Base-by-base conservation (phyloP, 768 basidiomycete species). In the Termitomyces sp. region DNA sequence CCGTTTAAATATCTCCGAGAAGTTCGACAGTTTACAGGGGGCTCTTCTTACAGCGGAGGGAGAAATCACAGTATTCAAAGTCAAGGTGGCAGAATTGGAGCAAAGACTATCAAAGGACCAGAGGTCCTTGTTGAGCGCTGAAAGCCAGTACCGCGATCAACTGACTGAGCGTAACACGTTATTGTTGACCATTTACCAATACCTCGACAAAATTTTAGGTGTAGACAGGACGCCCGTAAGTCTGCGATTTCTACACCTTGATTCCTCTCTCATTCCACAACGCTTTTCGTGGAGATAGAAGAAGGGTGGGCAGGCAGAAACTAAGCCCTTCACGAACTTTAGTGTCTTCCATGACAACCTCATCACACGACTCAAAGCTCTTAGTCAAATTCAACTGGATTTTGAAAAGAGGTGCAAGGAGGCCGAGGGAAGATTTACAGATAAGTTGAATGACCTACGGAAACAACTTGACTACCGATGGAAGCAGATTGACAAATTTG, bases 291-390 rank as follows among this genome's bases (percentile, higher is more conserved):
- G 36, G 58, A 29, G 58, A 39, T 65, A 90, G 90, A 91, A 91
- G 72, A 91, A 87, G 66, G 78, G 82, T 1, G 78, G 82, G 1
- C 82, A 88, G 60, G 86, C 85, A 0, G 91, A 94, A 69, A 92
- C 92, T 0, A 94, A 94, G 66, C 93, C 93, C 0, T 94, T 92
- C 72, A 92, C 93, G 22, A 96, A 96, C 72, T 97, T 98, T 65
- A 76, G 82, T 61, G 87, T 94, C 55, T 97, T 99, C 79, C 92
- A 96, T 64, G 94, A 97, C 71, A 94, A 94, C 64, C 83, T 99
- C 24, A 88, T 97, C 66, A 83, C 86, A 1, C 84, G 95, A 13
- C 78, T 99, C 29, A 93, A 94, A 66, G 78, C 86, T 0, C 81
- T 98, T 57, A 88, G 84, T 54, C 86, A 92, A 61, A 89, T 98